Percentiles rank a stretch among this genome's conserved stretches.
phyloP scores from a whole-genome alignment of 2,329 filamentous ascomycete species.

The Bimuria novae-zelandiae region DNA sequence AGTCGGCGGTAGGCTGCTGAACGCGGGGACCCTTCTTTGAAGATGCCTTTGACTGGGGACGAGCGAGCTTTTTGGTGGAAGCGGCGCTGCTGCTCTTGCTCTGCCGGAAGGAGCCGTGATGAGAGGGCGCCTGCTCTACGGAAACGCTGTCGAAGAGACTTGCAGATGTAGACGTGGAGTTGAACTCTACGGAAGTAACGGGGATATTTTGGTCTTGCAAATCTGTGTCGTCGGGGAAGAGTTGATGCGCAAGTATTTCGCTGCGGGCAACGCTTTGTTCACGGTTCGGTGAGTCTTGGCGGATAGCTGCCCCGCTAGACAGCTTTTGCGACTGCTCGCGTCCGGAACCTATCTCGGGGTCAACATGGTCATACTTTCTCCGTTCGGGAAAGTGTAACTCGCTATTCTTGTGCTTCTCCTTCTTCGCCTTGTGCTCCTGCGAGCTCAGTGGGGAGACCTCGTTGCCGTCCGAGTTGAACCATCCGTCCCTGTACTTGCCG shows the following conservation, averaged over 20 bases:
- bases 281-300: slow-evolving; percentile 1
- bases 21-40: background rate
- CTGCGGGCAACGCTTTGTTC: slow-evolving; percentile 3
- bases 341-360: background rate
- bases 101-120: background rate
- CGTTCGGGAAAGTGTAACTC: background rate
- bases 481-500: slow-evolving; percentile 15
- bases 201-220: background rate
- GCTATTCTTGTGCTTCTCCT: background rate
- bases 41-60: background rate
- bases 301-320: slow-evolving; percentile 4
- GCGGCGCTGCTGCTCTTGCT: background rate
- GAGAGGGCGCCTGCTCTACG: background rate
- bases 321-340: background rate
- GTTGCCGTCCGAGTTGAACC: slow-evolving; percentile 16
- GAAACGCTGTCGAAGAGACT: background rate
- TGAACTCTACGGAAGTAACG: background rate
- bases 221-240: slow-evolving; percentile 1
- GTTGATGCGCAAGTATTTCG: slow-evolving; percentile 4
- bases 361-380: background rate
- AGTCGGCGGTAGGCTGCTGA: background rate
- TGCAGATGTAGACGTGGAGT: too few species aligned
- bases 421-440: background rate
- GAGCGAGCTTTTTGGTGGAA: background rate
- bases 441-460: background rate